Evolutionary conservation across 2,329 filamentous ascomycete genomes (phyloP).

Genomic region (Pezicula rhizophila): DNA sequence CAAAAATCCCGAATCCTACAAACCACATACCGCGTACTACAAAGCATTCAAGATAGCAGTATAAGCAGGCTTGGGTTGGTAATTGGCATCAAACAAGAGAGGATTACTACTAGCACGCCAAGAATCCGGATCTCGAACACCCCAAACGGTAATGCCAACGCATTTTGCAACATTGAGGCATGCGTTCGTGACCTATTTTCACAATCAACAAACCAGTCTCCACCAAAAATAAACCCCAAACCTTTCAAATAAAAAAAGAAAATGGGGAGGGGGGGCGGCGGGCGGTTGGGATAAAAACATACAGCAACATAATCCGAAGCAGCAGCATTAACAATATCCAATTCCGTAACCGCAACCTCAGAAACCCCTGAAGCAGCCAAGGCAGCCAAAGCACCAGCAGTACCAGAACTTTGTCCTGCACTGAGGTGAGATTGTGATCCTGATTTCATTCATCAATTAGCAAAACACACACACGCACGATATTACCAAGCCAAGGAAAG

Average conservation of each 20-base stretch:
- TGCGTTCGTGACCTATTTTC: conserved; percentile 13
- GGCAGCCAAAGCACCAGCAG: conserved; percentile 10
- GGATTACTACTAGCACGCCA: conserved; percentile 45
- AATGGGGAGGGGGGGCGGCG: conserved; percentile 19
- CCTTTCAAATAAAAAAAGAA: background rate
- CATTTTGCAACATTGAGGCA: conserved; percentile 26
- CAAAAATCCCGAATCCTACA: too few relatives aligned
- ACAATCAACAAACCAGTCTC: too few relatives aligned
- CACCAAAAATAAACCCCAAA: too few relatives aligned
- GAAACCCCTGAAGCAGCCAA: conserved; percentile 42
- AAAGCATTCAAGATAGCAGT: conserved; percentile 29
- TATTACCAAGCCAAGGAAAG: too few relatives aligned
- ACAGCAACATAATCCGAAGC: conserved; percentile 21
- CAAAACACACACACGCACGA: too few relatives aligned
- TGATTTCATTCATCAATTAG: background rate
- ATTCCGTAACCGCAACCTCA: conserved; percentile 54
- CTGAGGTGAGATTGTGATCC: conserved; percentile 30
- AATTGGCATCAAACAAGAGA: conserved; percentile 48
- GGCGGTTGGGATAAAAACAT: conserved; percentile 31
- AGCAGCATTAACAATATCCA: conserved; percentile 43
- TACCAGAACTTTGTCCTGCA: conserved; percentile 5
- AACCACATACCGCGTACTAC: background rate
- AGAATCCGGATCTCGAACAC: conserved; percentile 35
- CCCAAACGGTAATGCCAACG: conserved; percentile 30
- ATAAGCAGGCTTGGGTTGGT: conserved; percentile 45